phyloP scores from a whole-genome alignment of 148 eudicot genomes.

The Euryodendron excelsum region DNA sequence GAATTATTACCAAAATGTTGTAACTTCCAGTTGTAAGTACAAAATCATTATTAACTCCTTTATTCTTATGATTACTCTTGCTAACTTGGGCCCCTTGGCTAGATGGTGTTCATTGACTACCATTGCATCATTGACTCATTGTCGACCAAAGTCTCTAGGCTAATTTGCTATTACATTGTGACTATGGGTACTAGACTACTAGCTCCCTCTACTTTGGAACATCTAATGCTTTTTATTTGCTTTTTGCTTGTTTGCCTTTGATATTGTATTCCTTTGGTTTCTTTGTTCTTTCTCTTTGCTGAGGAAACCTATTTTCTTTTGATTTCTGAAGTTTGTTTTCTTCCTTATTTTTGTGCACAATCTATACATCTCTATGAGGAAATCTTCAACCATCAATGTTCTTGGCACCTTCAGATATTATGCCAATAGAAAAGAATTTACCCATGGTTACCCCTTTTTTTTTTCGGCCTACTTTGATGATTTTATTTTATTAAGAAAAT shows the following conservation, averaged over 20 bases:
- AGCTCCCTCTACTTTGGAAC: background rate
- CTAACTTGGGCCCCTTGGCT: constrained; percentile 5
- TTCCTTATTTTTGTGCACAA: background rate
- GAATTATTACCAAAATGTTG: constrained; percentile 98
- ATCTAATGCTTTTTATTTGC: background rate
- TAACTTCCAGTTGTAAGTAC: constrained; percentile 91
- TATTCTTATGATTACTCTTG: background rate
- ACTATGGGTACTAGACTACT: too few relatives aligned
- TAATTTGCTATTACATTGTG: background rate
- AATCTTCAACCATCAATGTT: too few relatives aligned
- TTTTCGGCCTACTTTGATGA: background rate
- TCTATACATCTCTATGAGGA: too few relatives aligned
- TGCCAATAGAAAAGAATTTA: too few relatives aligned
- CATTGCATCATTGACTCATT: background rate
- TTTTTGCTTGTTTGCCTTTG: background rate
- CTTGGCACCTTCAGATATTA: too few relatives aligned
- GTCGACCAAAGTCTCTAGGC: too few relatives aligned
- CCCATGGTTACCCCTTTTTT: background rate
- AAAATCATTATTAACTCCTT: background rate
- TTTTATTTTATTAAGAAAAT: background rate
- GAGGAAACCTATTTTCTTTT: background rate
- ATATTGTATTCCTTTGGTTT: background rate
- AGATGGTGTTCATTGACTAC: background rate
- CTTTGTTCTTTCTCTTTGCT: background rate
- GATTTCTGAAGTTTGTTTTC: background rate